Base-by-base conservation (phyloP, 345 rosid genomes). In the Carallia brachiata region DNA sequence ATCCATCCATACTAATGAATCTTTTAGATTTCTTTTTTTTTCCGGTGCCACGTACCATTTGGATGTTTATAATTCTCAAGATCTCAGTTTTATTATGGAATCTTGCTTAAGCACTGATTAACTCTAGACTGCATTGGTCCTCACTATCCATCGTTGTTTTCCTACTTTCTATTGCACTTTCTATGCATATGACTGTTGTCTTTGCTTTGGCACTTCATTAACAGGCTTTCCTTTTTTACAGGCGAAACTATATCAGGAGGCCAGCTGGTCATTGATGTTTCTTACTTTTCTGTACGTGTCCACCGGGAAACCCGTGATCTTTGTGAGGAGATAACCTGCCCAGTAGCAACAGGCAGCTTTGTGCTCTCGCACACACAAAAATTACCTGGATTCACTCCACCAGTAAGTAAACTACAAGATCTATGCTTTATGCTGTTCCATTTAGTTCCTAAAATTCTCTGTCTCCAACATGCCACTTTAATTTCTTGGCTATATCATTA, bases 291-390 rank as follows among this genome's bases (percentile, higher is more conserved):
- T 6, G 15, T 86, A 36, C 89, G 19, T 62, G 79, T 90, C 63
- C 91, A 79, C 76, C 54, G 72, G 6, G 91, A 90, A 76, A 77
- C 81, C 37, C 88, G 62, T 55, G 84, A 86, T 57, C 82, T 88
- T 67, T 88, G 96, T 31, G 81, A 88, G 10, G 85, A 85, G 80
- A 76, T 82, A 1, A 54, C 83, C 3, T 88, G 96, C 67, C 93
- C 91, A 0, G 27, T 90, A n/a, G 36, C 81, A 17, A 65, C 70
- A 6, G 90, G 93, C 66, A 61, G 60, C 78, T 90, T 90, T 74
- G 70, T 80, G 65, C 96, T 90, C 77, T 79, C 91, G 64, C 89
- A 88, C 74, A 78, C 83, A 50, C 87, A 90, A 72, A 82, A 82
- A 56, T 65, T 88, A 52, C 91, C 96, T 15, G 56, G 44, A n/a